Evolutionary conservation across 345 rosid genomes (phyloP), one percentile per base, ranked within the genome.

Genomic region (Tarenaya hassleriana): DNA sequence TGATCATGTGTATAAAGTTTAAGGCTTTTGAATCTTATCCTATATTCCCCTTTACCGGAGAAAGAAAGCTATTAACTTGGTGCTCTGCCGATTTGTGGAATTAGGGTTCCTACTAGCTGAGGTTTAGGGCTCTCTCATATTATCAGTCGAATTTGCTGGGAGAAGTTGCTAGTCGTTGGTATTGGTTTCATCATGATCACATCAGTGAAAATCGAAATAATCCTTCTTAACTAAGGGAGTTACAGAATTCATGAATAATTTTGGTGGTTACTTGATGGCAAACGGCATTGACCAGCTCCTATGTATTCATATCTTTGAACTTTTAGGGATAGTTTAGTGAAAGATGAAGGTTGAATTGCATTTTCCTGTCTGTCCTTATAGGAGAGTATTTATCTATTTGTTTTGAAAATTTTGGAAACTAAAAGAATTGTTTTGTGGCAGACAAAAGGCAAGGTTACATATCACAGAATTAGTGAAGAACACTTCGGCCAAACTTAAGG

Each of bases 401-500:
- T 43, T 42, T 11, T 50, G 8, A 11, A 19, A 35, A 48, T 16
- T 42, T 1, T 49, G 29, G 29, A 5, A 2, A 24, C 17, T 24
- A 13, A 16, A 18, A 15, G 14, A 19, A 0, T 39, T 39, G 9
- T 32, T 20, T 16, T 51, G 50, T 41, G 56, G 67, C 80, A 84
- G 92, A 67, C 81, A 71, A 51, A 76, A 71, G 66, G 69, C 83
- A 17, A 84, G 92, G 69, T 62, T 60, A 47, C 83, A 73, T 31
- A 74, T 84, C 47, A 64, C 81, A 34, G 79, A 84, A 14, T 29
- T 84, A 64, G 83, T 78, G 35, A 84, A 80, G 59, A 77, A 74
- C n/a, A 78, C 92, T 58, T 84, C 92, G 18, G 71, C 71, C 4
- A 78, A 73, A 43, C 87, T 83, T 41, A 80, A 71, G 69, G 71